These are phyloP conservation scores for Talaromyces sp. DNA, from an alignment of 2,329 filamentous ascomycete genomes.

Conservation along the genomic window DNA sequence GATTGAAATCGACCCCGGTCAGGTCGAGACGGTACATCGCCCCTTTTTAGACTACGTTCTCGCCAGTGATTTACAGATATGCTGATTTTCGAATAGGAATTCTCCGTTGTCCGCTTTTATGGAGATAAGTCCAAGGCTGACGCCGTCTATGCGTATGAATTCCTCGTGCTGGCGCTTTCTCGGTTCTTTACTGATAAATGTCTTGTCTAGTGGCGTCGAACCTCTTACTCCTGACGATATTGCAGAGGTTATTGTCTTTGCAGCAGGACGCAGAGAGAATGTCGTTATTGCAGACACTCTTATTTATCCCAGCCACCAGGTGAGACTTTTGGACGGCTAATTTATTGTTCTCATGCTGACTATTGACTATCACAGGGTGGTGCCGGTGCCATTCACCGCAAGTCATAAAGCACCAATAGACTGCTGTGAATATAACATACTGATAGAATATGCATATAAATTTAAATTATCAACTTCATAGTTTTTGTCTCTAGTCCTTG, in stretches of 20 bases:
- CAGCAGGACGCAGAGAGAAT: conserved; percentile 77
- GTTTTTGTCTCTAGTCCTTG: too few species aligned
- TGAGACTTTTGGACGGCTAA: conserved; percentile 33
- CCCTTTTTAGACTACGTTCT: background rate
- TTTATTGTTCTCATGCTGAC: background rate
- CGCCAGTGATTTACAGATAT: too few species aligned
- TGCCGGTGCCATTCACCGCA: conserved; percentile 14
- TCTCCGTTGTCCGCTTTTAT: conserved; percentile 80
- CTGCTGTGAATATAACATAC: background rate
- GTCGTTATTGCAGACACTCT: conserved; percentile 84
- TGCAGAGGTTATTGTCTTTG: conserved; percentile 83
- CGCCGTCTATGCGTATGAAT: conserved; percentile 72
- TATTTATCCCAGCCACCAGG: conserved; percentile 86
- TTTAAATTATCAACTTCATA: too few species aligned
- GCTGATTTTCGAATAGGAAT: conserved; percentile 52
- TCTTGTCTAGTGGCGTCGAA: conserved; percentile 59
- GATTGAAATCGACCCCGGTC: conserved; percentile 85
- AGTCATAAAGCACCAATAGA: background rate
- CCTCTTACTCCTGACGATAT: conserved; percentile 87
- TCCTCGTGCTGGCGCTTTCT: background rate
- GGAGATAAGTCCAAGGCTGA: conserved; percentile 87
- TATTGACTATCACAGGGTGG: conserved; percentile 1
- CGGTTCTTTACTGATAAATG: background rate
- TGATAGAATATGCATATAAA: background rate
- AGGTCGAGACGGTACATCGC: conserved; percentile 70